Conservation (phyloP, 768 basidiomycete genomes). For the Leccinum rimulosum region DNA sequence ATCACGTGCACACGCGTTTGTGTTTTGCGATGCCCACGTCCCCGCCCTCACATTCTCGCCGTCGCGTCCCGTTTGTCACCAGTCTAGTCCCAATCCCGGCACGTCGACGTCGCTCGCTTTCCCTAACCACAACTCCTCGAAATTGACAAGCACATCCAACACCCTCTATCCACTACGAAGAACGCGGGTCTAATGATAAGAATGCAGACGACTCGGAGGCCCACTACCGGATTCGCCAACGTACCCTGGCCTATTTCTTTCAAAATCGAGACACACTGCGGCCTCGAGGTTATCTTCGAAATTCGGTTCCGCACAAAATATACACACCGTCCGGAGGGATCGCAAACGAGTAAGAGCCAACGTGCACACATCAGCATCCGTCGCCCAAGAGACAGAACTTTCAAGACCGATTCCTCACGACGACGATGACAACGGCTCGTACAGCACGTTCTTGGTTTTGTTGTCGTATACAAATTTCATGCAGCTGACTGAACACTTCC, state of each 20-base stretch:
- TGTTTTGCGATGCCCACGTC: no score
- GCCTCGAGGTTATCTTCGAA: constrained; percentile 65
- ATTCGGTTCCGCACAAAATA: constrained; percentile 98
- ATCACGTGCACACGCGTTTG: no score
- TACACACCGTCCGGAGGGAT: constrained; percentile 58
- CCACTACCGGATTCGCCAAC: constrained; percentile 23
- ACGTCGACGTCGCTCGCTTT: constrained; percentile 39
- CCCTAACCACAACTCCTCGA: constrained; percentile 94
- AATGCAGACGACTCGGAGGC: background rate
- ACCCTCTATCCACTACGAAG: constrained; percentile 78
- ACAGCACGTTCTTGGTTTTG: constrained; percentile 77
- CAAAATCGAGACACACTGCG: constrained; percentile 75
- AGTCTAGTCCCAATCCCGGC: no score
- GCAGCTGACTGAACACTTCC: constrained; percentile 62
- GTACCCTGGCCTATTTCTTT: constrained; percentile 87
- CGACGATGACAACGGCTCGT: constrained; percentile 50
- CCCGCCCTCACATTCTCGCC: no score
- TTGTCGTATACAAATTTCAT: constrained; percentile 85
- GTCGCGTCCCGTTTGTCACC: no score
- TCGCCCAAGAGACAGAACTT: background rate
- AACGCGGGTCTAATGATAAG: constrained; percentile 1
- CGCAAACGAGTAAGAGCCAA: no score
- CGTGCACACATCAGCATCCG: background rate
- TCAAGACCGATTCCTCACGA: constrained; percentile 39
- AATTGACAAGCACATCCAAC: constrained; percentile 70